Evolutionary conservation across 164 flowering plant species (phyloP).

Genomic region (Stephania yunnanensis): DNA sequence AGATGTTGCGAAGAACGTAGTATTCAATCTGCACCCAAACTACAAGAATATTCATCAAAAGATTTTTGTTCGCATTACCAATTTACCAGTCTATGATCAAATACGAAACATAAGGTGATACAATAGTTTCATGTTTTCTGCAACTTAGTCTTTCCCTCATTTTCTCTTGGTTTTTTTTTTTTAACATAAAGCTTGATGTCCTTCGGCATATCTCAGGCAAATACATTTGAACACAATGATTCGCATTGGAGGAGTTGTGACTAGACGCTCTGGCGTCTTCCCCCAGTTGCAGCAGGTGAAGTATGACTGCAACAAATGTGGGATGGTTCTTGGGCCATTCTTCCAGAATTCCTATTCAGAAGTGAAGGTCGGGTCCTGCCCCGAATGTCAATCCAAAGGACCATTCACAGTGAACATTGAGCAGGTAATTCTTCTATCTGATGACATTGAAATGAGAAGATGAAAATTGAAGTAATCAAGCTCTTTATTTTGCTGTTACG

Average conservation of each 20-base stretch:
- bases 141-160: not conserved
- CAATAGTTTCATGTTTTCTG: not conserved
- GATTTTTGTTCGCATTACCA: constrained; percentile 78
- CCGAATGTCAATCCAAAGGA: constrained; percentile 98
- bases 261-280: constrained; percentile 92
- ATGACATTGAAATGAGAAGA: not conserved
- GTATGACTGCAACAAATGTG: constrained; percentile 82
- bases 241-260: constrained; percentile 97
- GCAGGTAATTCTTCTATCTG: constrained; percentile 46
- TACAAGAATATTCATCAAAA: constrained; percentile 84
- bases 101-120: constrained; percentile 87
- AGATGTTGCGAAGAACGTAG: constrained; percentile 82
- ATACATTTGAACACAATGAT: constrained; percentile 97
- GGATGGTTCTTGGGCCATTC: constrained; percentile 74
- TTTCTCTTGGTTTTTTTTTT: not conserved
- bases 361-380: constrained; percentile 97
- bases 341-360: constrained; percentile 96
- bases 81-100: constrained; percentile 93
- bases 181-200: not conserved
- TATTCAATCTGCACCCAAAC: constrained; percentile 74
- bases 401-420: constrained; percentile 95
- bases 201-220: constrained; percentile 51
- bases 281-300: constrained; percentile 96
- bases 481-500: constrained; percentile 11
- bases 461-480: not conserved